These are phyloP conservation scores for Berkeleyomyces basicola DNA, from an alignment of 2,329 filamentous ascomycete species.

Conservation along the genomic window DNA sequence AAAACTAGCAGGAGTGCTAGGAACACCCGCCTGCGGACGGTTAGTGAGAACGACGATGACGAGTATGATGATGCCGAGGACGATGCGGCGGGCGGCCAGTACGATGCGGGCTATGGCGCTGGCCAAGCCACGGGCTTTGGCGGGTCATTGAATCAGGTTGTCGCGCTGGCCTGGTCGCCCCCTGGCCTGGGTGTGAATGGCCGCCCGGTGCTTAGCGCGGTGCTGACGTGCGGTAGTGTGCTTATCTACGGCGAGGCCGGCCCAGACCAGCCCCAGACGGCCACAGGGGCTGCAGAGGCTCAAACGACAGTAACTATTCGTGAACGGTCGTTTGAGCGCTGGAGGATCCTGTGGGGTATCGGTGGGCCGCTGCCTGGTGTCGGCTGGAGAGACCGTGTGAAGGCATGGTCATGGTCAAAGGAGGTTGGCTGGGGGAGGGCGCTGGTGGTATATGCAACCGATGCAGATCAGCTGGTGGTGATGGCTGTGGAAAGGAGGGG, in stretches of 20 bases:
- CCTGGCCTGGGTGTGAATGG: constrained; percentile 37
- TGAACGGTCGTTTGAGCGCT: constrained; percentile 28
- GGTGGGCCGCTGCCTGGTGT: constrained; percentile 30
- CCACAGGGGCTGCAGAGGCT: constrained; percentile 11
- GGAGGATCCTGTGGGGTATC: constrained; percentile 39
- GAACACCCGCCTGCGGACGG: background rate
- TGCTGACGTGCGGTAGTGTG: constrained; percentile 34
- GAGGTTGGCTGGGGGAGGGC: constrained; percentile 26
- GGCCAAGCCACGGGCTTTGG: constrained; percentile 32
- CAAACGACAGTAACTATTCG: constrained; percentile 20
- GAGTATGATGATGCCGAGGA: constrained; percentile 16
- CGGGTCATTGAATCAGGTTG: constrained; percentile 36
- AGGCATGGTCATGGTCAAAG: constrained; percentile 36
- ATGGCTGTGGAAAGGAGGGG: constrained; percentile 27
- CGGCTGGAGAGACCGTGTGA: constrained; percentile 27
- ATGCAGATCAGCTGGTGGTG: constrained; percentile 33
- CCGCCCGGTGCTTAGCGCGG: constrained; percentile 33
- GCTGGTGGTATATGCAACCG: constrained; percentile 35
- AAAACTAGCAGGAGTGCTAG: background rate
- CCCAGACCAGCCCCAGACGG: background rate
- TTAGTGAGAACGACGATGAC: constrained; percentile 7
- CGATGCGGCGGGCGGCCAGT: constrained; percentile 17
- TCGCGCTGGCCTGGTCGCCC: constrained; percentile 40
- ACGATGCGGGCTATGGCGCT: constrained; percentile 28
- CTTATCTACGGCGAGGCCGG: constrained; percentile 32